A percentile compares a stretch with the other conserved stretches of the same genome.
Evolutionary conservation across 768 basidiomycete genomes (phyloP).

Genomic region (Serendipita sp.): DNA sequence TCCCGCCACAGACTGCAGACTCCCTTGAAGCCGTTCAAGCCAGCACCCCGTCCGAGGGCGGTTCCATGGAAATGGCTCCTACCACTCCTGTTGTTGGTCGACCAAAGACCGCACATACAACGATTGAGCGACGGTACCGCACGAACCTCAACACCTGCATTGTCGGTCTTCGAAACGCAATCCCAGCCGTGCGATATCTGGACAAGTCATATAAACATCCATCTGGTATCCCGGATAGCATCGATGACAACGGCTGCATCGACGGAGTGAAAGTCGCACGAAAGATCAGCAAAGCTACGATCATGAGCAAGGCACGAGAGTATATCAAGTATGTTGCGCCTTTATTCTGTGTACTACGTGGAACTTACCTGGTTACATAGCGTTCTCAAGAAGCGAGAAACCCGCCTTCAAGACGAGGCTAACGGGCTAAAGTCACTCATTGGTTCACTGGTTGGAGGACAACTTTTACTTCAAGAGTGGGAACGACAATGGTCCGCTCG

Average conservation of each 20-base stretch:
- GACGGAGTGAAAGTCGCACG: conserved; percentile 87
- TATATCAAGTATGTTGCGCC: conserved; percentile 47
- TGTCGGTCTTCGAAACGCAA: conserved; percentile 59
- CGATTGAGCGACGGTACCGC: conserved; percentile 75
- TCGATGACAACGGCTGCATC: conserved; percentile 74
- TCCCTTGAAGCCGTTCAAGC: background rate
- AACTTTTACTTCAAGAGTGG: conserved; percentile 55
- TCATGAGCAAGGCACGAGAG: conserved; percentile 78
- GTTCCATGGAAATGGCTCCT: conserved; percentile 8
- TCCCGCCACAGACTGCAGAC: background rate
- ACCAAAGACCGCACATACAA: conserved; percentile 80
- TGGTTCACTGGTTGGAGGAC: conserved; percentile 55
- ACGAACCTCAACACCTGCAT: conserved; percentile 82
- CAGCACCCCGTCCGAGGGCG: background rate
- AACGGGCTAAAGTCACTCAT: conserved; percentile 56
- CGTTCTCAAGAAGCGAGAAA: conserved; percentile 66
- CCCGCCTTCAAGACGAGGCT: conserved; percentile 54
- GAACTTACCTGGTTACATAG: conserved; percentile 20
- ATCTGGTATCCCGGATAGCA: conserved; percentile 27
- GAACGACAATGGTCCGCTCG: conserved; percentile 49
- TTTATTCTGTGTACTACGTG: conserved; percentile 2
- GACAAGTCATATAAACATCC: conserved; percentile 30
- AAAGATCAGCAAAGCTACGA: conserved; percentile 82
- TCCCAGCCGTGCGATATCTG: conserved; percentile 67
- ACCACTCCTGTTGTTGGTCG: conserved; percentile 21